A percentile compares a stretch with the other conserved stretches of the same genome.
phyloP scores from a whole-genome alignment of 139 green algal species.

The Chlamydomonas schloesseri region DNA sequence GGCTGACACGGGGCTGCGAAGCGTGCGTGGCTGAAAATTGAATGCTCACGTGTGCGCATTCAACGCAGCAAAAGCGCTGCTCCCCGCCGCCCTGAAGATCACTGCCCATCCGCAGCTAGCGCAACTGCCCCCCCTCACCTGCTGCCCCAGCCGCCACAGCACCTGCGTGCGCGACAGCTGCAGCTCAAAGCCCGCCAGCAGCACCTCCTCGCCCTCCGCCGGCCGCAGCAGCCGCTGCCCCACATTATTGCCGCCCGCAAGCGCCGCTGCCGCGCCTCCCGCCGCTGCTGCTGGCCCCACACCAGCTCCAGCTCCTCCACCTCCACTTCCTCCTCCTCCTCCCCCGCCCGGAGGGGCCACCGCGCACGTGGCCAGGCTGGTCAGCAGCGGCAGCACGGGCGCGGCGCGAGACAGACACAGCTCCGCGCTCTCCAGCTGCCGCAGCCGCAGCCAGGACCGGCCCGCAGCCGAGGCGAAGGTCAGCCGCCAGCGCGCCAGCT shows the following conservation, averaged over 20 bases:
- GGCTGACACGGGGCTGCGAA: no score
- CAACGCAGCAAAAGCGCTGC: no score
- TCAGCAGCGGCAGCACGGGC: conserved; percentile 1
- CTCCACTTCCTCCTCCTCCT: background rate
- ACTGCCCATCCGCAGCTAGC: no score
- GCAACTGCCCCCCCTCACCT: background rate
- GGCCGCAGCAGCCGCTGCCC: background rate
- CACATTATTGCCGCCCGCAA: no score
- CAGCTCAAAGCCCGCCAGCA: conserved; percentile 40
- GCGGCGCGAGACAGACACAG: conserved; percentile 30
- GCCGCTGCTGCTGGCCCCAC: background rate
- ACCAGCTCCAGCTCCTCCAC: background rate
- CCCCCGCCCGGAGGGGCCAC: background rate
- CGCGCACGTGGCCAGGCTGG: background rate
- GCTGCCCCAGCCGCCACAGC: conserved; percentile 41
- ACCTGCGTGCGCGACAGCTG: conserved; percentile 22
- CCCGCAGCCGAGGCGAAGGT: conserved; percentile 1
- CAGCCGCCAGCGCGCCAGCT: conserved; percentile 15
- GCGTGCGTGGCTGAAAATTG: no score
- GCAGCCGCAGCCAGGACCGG: conserved; percentile 2
- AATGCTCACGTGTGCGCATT: no score
- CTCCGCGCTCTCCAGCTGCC: conserved; percentile 21
- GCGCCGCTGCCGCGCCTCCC: background rate
- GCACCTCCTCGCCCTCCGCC: conserved; percentile 19
- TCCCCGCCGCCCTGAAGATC: no score